phyloP scores from a whole-genome alignment of 805 yeast genomes.

The Suhomyces xylopsoci region DNA sequence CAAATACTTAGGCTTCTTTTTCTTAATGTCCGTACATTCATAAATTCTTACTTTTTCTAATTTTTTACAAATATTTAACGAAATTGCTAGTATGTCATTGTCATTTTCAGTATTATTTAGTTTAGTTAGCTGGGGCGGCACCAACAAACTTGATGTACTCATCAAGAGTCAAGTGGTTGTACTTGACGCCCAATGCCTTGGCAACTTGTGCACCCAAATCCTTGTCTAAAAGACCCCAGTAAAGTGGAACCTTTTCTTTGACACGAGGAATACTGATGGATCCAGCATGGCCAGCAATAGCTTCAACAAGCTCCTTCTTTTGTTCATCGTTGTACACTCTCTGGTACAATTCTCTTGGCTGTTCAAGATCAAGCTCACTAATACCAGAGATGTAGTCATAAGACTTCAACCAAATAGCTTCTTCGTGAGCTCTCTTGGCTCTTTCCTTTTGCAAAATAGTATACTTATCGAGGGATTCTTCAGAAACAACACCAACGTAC shows the following conservation, averaged over 20 bases:
- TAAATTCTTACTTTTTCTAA: too few species aligned
- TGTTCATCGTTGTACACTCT: constrained; percentile 34
- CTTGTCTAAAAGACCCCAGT: constrained; percentile 41
- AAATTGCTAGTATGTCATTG: too few species aligned
- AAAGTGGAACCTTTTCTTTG: constrained; percentile 37
- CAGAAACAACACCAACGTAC: constrained; percentile 32
- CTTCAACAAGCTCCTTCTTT: constrained; percentile 32
- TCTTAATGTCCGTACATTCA: too few species aligned
- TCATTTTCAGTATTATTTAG: too few species aligned
- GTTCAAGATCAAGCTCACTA: constrained; percentile 44
- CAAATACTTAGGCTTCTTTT: too few species aligned
- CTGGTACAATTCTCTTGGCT: constrained; percentile 43
- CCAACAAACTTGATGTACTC: constrained; percentile 31
- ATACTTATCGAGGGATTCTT: constrained; percentile 20
- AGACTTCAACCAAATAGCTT: constrained; percentile 32
- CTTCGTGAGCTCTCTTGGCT: constrained; percentile 33
- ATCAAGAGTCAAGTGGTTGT: constrained; percentile 28
- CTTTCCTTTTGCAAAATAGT: constrained; percentile 26
- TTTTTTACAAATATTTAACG: too few species aligned
- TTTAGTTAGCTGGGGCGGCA: constrained; percentile 13
- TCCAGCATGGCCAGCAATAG: constrained; percentile 39
- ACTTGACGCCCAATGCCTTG: constrained; percentile 38
- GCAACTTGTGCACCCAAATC: constrained; percentile 41
- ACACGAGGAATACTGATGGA: constrained; percentile 24
- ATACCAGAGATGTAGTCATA: constrained; percentile 40